phyloP scores from a whole-genome alignment of 2,329 filamentous ascomycete genomes.

The Colletotrichum agaves region DNA sequence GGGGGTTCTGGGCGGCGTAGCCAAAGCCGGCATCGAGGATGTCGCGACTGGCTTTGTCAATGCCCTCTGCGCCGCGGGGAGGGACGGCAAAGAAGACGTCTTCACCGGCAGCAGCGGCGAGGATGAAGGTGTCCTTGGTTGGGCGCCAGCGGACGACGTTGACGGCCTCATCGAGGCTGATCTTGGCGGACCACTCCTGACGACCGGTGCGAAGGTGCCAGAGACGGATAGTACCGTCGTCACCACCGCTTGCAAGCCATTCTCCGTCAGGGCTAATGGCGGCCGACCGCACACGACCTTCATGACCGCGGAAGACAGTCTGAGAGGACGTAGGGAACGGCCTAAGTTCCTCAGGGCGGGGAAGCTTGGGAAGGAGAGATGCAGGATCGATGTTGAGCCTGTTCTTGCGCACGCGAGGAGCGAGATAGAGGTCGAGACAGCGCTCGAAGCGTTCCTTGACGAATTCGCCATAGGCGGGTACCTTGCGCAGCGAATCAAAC shows the following conservation, averaged over 20 bases:
- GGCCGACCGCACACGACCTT: conserved; percentile 86
- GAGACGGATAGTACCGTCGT: conserved; percentile 90
- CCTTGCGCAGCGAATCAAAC: conserved; percentile 86
- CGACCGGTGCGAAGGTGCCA: conserved; percentile 90
- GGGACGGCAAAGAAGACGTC: conserved; percentile 88
- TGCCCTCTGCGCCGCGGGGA: conserved; percentile 75
- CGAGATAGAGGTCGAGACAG: conserved; percentile 94
- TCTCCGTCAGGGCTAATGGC: conserved; percentile 86
- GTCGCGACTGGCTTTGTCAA: conserved; percentile 79
- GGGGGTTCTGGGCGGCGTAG: conserved; percentile 78
- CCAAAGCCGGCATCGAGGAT: conserved; percentile 91
- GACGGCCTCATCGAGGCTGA: conserved; percentile 83
- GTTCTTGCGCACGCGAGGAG: conserved; percentile 90
- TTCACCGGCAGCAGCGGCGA: conserved; percentile 87
- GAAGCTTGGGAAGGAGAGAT: conserved; percentile 91
- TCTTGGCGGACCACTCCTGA: conserved; percentile 84
- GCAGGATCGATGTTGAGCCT: conserved; percentile 96
- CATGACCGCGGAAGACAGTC: conserved; percentile 87
- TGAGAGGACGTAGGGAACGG: conserved; percentile 94
- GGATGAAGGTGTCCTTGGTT: conserved; percentile 79
- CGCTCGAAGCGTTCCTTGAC: conserved; percentile 97
- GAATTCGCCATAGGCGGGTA: conserved; percentile 88
- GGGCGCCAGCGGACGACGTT: conserved; percentile 92
- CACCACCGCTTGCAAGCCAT: conserved; percentile 90
- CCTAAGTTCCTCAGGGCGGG: conserved; percentile 90